Base-by-base conservation (phyloP, 2,329 filamentous ascomycete genomes). In the Xylaria sp. region DNA sequence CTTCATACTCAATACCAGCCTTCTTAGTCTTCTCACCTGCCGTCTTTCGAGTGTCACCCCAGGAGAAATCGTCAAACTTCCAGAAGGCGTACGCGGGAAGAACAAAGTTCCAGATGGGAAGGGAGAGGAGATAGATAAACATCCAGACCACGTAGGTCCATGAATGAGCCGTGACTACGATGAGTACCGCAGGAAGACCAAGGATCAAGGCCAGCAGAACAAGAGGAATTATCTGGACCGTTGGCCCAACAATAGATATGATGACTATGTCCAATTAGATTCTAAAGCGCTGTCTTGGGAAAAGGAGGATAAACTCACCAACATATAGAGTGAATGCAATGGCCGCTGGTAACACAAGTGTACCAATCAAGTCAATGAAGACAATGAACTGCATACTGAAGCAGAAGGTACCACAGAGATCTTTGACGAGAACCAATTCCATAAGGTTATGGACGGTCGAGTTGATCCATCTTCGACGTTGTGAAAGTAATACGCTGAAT, bases 331-430 rank as follows among this genome's bases (percentile, higher is more conserved):
- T 99, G 77, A 99, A 99, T 3, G 92, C 90, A 75, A 99, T 98
- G 69, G 96, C 96, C 49, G 95, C 96, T 2, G 95, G 95, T 21
- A 99, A 84, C 11, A 99, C 95, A 57, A 99, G 83, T 1, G 96
- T 99, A 71, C 95, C 95, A 58, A 98, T 86, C 58, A 99, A 84
- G 79, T 99, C 95, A 73, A 99, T 91, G 76, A 94, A 96, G 66
- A 99, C 90, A 68, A 99, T 90, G 75, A 99, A 99, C 79, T 99
- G 95, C 95, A 99, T 99, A 78, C 92, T 97, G 83, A 99, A 99
- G 83, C 96, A 99, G 82, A 99, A 99, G 2, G 95, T 99, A 69
- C 95, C 95, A 75, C 95, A 99, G 15, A 99, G 86, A 81, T 99
- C 95, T 67, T 94, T 88, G 46, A 99, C 96, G 35, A 99, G 86